Conservation (phyloP, 352 stramenopile species). For the Globisporangium emineosum region DNA sequence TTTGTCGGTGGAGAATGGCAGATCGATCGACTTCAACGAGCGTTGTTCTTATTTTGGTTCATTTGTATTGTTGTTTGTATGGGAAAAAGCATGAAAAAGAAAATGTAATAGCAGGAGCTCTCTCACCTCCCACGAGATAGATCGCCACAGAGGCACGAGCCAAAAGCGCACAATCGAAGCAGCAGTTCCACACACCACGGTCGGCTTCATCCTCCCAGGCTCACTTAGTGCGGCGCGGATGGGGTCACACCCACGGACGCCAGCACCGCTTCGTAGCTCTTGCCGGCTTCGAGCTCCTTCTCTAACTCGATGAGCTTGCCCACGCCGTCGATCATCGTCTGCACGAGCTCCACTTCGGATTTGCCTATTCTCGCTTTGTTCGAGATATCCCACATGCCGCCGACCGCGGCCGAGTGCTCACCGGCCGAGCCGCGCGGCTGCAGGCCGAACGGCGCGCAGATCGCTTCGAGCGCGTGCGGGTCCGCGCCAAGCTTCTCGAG, state of each 20-base stretch:
- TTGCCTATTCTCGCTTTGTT: constrained; percentile 93
- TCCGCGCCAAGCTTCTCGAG: constrained; percentile 73
- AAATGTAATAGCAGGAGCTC: neutral
- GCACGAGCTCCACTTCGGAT: constrained; percentile 92
- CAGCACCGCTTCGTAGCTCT: constrained; percentile 62
- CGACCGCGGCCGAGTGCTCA: constrained; percentile 75
- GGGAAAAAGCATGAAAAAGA: neutral
- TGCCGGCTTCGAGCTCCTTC: constrained; percentile 75
- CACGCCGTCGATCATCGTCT: constrained; percentile 95
- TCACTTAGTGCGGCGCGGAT: neutral
- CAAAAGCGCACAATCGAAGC: neutral
- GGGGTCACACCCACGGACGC: constrained; percentile 47
- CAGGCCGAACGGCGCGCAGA: constrained; percentile 73
- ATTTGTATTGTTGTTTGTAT: neutral
- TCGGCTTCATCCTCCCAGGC: neutral
- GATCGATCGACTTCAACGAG: neutral
- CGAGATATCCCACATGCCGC: constrained; percentile 92
- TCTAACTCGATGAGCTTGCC: constrained; percentile 90
- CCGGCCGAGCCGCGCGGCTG: constrained; percentile 78
- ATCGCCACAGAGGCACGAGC: neutral
- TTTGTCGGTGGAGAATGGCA: neutral
- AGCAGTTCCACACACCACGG: neutral
- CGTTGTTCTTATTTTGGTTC: neutral
- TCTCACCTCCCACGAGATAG: neutral
- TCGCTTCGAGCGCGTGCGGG: constrained; percentile 62